Percentiles rank a stretch among this genome's conserved stretches.
These are phyloP conservation scores for Torrubiella hemipterigena DNA, from an alignment of 2,329 filamentous ascomycete genomes.

Conservation along the genomic window DNA sequence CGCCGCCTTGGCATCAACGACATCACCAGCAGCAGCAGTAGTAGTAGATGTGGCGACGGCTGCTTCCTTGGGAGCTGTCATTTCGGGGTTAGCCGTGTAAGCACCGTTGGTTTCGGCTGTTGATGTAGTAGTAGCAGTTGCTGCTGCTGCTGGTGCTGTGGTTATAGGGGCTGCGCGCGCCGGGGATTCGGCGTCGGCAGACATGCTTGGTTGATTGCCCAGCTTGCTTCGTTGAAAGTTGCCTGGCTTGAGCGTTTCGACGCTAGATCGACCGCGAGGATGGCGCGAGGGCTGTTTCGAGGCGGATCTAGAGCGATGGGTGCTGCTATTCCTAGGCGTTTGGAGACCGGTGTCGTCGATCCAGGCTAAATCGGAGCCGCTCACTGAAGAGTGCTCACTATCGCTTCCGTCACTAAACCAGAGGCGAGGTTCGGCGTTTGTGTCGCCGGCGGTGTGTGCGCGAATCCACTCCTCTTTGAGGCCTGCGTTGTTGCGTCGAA, in stretches of 20 bases:
- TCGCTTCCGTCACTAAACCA: conserved; percentile 69
- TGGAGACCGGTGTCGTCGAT: conserved; percentile 33
- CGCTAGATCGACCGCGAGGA: conserved; percentile 38
- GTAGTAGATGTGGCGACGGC: not conserved
- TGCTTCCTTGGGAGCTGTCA: not conserved
- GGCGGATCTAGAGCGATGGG: conserved; percentile 9
- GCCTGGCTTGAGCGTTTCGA: conserved; percentile 39
- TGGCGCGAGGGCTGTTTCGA: conserved; percentile 21
- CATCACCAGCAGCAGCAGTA: too few relatives aligned
- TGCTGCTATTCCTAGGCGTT: conserved; percentile 31
- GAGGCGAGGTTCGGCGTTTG: conserved; percentile 58
- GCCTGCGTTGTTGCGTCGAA: conserved; percentile 44
- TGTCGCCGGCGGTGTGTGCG: conserved; percentile 64
- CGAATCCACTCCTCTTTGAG: conserved; percentile 80
- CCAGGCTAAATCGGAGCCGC: conserved; percentile 48
- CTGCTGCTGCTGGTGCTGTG: conserved; percentile 12
- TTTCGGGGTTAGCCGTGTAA: not conserved
- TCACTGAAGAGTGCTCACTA: conserved; percentile 66
- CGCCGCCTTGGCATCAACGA: too few relatives aligned
- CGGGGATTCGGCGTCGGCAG: conserved; percentile 16
- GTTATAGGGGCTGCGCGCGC: conserved; percentile 5
- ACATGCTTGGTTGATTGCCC: conserved; percentile 19
- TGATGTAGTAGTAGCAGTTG: not conserved
- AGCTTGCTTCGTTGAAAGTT: conserved; percentile 14
- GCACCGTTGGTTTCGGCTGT: not conserved